phyloP scores from a whole-genome alignment of 768 basidiomycete species.

The Clitopilus hobsonii region DNA sequence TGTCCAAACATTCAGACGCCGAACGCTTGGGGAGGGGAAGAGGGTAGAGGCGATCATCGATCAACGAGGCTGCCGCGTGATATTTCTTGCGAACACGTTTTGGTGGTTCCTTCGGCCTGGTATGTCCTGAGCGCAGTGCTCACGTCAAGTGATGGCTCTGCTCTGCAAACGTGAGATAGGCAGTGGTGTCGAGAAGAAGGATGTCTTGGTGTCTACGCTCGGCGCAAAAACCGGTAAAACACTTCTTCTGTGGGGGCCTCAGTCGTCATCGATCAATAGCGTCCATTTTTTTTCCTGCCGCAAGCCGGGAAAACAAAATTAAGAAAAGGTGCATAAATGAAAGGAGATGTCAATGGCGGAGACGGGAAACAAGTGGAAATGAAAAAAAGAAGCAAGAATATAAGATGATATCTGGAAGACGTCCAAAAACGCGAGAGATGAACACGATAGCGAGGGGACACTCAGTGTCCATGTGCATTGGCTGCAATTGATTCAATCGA shows the following conservation, averaged over 20 bases:
- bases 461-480: conserved; percentile 4
- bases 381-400: conserved; percentile 16
- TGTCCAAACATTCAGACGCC: neutral
- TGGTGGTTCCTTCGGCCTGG: conserved; percentile 10
- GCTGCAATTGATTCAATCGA: conserved; percentile 9
- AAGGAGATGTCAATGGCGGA: conserved; percentile 10
- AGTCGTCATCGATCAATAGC: conserved; percentile 13
- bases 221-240: conserved; percentile 13
- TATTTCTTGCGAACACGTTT: conserved; percentile 22
- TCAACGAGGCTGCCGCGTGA: conserved; percentile 37
- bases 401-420: conserved; percentile 19
- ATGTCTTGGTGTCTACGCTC: conserved; percentile 15
- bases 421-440: conserved; percentile 26
- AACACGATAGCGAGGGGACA: conserved; percentile 8
- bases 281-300: conserved; percentile 22
- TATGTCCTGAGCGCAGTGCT: conserved; percentile 10
- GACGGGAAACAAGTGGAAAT: conserved; percentile 23
- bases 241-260: neutral
- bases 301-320: conserved; percentile 18
- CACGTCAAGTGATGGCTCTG: conserved; percentile 23
- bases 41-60: conserved; percentile 34
- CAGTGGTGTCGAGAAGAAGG: conserved; percentile 9
- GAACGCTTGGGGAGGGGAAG: conserved; percentile 3
- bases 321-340: conserved; percentile 17
- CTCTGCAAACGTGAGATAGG: conserved; percentile 13